These are phyloP conservation scores for Leucogyrophana mollusca DNA, from an alignment of 768 basidiomycete species.

Conservation along the genomic window DNA sequence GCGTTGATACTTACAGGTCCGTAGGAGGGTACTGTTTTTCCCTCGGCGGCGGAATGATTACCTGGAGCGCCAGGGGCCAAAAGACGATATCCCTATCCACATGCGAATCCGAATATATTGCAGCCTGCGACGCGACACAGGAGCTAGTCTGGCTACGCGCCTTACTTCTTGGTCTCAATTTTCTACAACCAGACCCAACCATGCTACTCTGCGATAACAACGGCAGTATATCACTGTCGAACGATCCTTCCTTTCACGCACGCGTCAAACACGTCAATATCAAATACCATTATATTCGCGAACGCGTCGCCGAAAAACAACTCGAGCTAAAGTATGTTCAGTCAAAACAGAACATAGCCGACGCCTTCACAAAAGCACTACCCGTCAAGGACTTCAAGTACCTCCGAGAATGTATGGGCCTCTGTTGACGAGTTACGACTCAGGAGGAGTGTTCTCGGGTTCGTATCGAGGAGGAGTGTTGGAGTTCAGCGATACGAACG, in stretches of 20 bases:
- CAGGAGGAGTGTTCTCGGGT: no score
- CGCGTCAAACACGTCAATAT: slow-evolving; percentile 1
- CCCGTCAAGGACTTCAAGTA: no score
- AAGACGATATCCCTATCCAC: slow-evolving; percentile 36
- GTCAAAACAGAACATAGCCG: slow-evolving; percentile 33
- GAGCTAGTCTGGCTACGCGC: slow-evolving; percentile 35
- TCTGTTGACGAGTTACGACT: no score
- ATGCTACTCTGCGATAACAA: slow-evolving; percentile 33
- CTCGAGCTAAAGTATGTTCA: slow-evolving; percentile 29
- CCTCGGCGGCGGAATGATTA: slow-evolving; percentile 20
- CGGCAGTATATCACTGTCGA: slow-evolving; percentile 31
- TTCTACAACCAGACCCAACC: slow-evolving; percentile 1
- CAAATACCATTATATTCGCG: slow-evolving; percentile 34
- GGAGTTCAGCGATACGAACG: no score
- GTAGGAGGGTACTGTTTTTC: slow-evolving; percentile 23
- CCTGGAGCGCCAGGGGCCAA: slow-evolving; percentile 38
- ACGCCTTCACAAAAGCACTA: slow-evolving; percentile 42
- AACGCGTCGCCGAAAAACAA: slow-evolving; percentile 25
- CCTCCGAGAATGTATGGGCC: no score
- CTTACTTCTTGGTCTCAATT: slow-evolving; percentile 15
- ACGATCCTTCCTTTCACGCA: slow-evolving; percentile 23
- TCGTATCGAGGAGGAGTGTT: no score
- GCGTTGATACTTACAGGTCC: slow-evolving; percentile 17
- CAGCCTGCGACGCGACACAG: slow-evolving; percentile 27
- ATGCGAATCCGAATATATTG: slow-evolving; percentile 45